Base-by-base conservation (phyloP, 2,329 filamentous ascomycete species). In the Coleophoma cylindrospora region DNA sequence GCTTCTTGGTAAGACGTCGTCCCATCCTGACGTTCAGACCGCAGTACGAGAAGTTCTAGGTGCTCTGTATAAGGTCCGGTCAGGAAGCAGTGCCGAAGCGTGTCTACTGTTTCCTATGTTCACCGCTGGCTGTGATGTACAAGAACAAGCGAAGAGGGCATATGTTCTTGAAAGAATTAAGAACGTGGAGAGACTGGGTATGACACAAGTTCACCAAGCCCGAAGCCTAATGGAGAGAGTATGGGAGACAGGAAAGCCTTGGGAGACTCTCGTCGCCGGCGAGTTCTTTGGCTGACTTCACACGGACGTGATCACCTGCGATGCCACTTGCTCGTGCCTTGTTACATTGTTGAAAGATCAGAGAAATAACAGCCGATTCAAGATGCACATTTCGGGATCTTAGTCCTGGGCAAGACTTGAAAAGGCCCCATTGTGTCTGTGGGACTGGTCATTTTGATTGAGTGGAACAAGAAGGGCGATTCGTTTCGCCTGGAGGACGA, bases 71-170 rank as follows among this genome's bases (percentile, higher is more conserved):
- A 78, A 77, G 36, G 80, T 94, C 45, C 71, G 81, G 12, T 70
- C 75, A 12, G 85, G 86, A 6, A 84, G 84, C 32, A 83, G 82
- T 14, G 87, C 87, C 0, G 89, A 92, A 66, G 83, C 81, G 9
- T 89, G 87, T 60, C 70, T 89, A 15, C 66, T 94, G 37, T 91
- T 94, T 56, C 89, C 89, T 0, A 83, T 94, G 69, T 94, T 94
- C 66, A 88, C 87, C 1, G 89, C 89, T 1, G 89, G 89, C 0
- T 91, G 87, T 57, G 87, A 94, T 64, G 81, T 83, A 1, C 70
- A 70, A 49, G 77, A 83, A 45, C 61, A 71, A 34, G 68, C 67
- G 3, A 79, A 86, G 57, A 74, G 83, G 45, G 69, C 70, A 21
- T 74, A 80, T 60, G 80, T 92, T 36, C 70, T 88, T 60, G 77